Evolutionary conservation across 331 rosid species (phyloP), one percentile per base, ranked within the genome.

Genomic region (Malus hybrid): DNA sequence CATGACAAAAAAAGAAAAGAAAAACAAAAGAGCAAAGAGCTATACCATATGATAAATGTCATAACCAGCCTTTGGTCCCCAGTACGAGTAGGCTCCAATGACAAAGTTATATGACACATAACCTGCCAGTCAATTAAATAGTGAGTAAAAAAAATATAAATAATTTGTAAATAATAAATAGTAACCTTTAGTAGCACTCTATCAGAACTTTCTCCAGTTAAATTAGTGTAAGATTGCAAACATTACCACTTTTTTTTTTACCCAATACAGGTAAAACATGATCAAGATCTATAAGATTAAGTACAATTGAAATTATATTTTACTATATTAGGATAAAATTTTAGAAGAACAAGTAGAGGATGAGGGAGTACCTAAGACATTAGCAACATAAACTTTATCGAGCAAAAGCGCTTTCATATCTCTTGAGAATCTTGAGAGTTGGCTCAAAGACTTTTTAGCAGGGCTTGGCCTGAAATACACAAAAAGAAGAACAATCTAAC

Each of bases 61-160:
- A 77, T 82, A 94, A 72, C 97, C 99, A 74, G 99, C 97, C 85
- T 94, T 94, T 9, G 99, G 99, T 3, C 99, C 99, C 97, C 99
- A 94, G 59, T 87, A 94, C 44, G 99, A 90, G 81, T 94, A 94
- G 63, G 99, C 96, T 69, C 99, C 99, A 80, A 94, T 46, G 69
- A 92, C 99, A 87, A 94, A 94, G 85, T 85, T 94, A 86, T 90
- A 92, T 66, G 85, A 48, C 62, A 92, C 83, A 73, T 90, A 94
- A 64, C 99, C 99, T 94, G 90, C 64, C 76, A 87, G 82, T n/a
- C 54, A 79, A 76, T 79, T 39, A 50, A 6, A 69, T 76, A 64
- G 27, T 42, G 66, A 27, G 52, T 28, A 19, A 20, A 52, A 48
- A 29, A 50, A 33, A 32, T 33, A 15, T 71, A 11, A 19, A 27